phyloP scores from a whole-genome alignment of 139 green algal species.

The Desmodesmus armatus region DNA sequence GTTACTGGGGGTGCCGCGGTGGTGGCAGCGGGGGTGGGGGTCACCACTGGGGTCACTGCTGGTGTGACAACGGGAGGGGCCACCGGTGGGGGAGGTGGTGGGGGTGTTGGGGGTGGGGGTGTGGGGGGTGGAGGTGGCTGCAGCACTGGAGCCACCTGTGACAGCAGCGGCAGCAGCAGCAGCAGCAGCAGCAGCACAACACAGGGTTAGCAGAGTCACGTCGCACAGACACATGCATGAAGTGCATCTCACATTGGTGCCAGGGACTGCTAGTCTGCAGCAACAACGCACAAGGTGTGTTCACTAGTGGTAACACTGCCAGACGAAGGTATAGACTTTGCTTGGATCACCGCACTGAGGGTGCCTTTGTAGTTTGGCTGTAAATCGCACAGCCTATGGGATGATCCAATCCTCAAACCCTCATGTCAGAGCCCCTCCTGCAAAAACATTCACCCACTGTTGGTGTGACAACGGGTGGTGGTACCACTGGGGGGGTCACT shows the following conservation, averaged over 20 bases:
- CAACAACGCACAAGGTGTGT: neutral
- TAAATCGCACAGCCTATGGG: neutral
- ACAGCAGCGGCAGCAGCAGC: neutral
- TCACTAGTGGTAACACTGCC: neutral
- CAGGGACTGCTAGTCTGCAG: neutral
- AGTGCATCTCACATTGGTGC: too few relatives aligned
- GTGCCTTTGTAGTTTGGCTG: too few relatives aligned
- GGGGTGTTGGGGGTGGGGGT: neutral
- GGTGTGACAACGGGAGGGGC: neutral
- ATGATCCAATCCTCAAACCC: neutral
- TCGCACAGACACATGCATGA: too few relatives aligned
- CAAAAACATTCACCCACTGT: neutral
- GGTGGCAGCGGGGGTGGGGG: neutral
- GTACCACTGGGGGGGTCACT: neutral
- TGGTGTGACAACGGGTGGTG: neutral
- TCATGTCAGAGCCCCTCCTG: neutral
- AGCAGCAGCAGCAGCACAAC: neutral
- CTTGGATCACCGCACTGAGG: neutral
- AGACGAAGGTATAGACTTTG: neutral
- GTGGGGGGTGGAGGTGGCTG: neutral
- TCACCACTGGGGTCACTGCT: neutral
- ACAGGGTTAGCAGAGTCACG: too few relatives aligned
- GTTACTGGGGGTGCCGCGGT: neutral
- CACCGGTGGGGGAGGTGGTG: neutral
- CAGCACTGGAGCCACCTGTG: neutral